phyloP scores from a whole-genome alignment of 176 grass and related monocot genomes.

The Bolboschoenus planiculmis region DNA sequence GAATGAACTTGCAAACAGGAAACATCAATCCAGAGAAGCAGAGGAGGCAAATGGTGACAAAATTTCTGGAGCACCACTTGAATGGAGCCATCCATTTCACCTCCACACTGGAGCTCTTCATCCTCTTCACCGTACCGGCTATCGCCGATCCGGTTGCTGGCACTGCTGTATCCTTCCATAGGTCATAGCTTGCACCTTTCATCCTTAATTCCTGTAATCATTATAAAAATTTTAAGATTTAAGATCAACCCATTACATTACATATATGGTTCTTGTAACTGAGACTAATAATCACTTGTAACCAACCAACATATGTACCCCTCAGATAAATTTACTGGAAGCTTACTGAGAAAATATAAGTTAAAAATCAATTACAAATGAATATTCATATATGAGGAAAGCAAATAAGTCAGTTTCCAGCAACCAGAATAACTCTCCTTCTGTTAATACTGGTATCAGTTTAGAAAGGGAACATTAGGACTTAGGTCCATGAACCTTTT shows the following conservation, averaged over 20 bases:
- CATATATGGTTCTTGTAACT: background rate
- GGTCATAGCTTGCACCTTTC: slow-evolving; percentile 69
- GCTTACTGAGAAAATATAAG: background rate
- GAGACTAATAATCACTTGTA: background rate
- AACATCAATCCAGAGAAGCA: slow-evolving; percentile 41
- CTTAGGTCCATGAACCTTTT: background rate
- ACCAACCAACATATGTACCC: background rate
- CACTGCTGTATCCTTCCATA: slow-evolving; percentile 75
- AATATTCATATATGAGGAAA: background rate
- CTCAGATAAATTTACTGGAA: background rate
- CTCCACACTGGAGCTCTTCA: slow-evolving; percentile 77
- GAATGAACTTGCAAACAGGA: slow-evolving; percentile 48
- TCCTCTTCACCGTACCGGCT: slow-evolving; percentile 36
- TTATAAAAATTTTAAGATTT: background rate
- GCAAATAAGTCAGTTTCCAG: background rate
- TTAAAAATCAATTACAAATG: background rate
- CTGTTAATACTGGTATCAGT: background rate
- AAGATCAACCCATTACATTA: background rate
- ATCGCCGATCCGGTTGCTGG: slow-evolving; percentile 15
- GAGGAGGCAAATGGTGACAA: slow-evolving; percentile 58
- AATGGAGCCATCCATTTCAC: slow-evolving; percentile 51
- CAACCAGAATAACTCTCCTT: background rate
- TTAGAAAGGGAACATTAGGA: background rate
- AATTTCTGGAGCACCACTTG: slow-evolving; percentile 56
- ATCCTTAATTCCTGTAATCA: slow-evolving; percentile 29